These are phyloP conservation scores for Hamigera avellanea DNA, from an alignment of 495 filamentous ascomycete species.

Conservation along the genomic window DNA sequence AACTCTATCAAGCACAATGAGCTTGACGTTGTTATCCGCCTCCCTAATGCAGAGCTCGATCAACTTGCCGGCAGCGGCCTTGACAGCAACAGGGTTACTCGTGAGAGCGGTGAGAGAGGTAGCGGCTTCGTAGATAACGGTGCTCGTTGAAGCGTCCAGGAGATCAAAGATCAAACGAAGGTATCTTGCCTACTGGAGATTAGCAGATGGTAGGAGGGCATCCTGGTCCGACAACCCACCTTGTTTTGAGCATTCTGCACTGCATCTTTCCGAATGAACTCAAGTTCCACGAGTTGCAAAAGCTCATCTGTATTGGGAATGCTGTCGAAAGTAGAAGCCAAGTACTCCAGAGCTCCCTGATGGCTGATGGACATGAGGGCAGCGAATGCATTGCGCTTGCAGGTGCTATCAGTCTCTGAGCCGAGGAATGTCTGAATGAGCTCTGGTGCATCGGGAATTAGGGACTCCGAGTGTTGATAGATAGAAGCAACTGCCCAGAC, in stretches of 20 bases:
- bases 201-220: slow-evolving; percentile 9
- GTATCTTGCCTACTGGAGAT: slow-evolving; percentile 58
- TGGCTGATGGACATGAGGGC: slow-evolving; percentile 86
- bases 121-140: slow-evolving; percentile 97
- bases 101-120: slow-evolving; percentile 91
- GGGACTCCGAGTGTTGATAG: slow-evolving; percentile 75
- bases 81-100: slow-evolving; percentile 94
- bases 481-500: slow-evolving; percentile 92
- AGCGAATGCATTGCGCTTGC: slow-evolving; percentile 96
- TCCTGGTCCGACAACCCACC: slow-evolving; percentile 32
- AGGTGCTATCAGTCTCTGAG: slow-evolving; percentile 84
- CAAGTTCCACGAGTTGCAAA: slow-evolving; percentile 83
- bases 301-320: slow-evolving; percentile 92
- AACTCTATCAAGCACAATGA: slow-evolving; percentile 92
- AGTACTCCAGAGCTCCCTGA: slow-evolving; percentile 81
- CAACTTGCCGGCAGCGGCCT: slow-evolving; percentile 90
- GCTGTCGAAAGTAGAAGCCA: slow-evolving; percentile 83
- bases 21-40: slow-evolving; percentile 97
- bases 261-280: slow-evolving; percentile 98
- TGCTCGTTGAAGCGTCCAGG: slow-evolving; percentile 82
- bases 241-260: slow-evolving; percentile 89
- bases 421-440: slow-evolving; percentile 85
- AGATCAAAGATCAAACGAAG: slow-evolving; percentile 93
- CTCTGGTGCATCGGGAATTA: slow-evolving; percentile 94
- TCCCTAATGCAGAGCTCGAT: slow-evolving; percentile 95